A percentile compares a stretch with the other conserved stretches of the same genome.
phyloP scores from a whole-genome alignment of 2,329 filamentous ascomycete genomes.

The Pseudogymnoascus sp. region DNA sequence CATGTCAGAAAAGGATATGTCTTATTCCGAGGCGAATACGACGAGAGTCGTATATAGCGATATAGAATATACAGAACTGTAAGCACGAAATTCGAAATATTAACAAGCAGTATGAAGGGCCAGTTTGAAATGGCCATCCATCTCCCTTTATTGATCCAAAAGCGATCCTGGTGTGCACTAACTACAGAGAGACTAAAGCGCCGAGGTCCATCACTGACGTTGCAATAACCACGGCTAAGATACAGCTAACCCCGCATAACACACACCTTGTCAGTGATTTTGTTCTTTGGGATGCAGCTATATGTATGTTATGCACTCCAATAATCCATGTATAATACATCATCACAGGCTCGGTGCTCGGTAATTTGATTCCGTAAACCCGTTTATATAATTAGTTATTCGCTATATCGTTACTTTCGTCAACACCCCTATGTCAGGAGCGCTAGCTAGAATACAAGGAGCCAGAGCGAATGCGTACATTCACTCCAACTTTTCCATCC shows the following conservation, averaged over 20 bases:
- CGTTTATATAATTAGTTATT: not conserved
- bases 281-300: not conserved
- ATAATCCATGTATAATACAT: not conserved
- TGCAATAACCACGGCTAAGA: not conserved
- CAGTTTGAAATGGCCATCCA: not conserved
- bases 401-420: conserved; percentile 4
- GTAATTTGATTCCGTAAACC: not conserved
- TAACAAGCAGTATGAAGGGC: not conserved
- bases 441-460: conserved; percentile 4
- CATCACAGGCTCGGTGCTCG: not conserved
- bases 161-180: not conserved
- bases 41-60: not conserved
- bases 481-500: conserved; percentile 5
- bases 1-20: not conserved
- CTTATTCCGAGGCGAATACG: not conserved
- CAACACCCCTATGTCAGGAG: not conserved
- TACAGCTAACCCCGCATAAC: not conserved
- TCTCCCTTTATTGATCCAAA: not conserved
- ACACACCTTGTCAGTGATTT: not conserved
- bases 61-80: not conserved
- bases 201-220: not conserved
- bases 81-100: not conserved
- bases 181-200: not conserved
- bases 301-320: not conserved
- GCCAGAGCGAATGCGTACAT: not conserved